A percentile compares a stretch with the other conserved stretches of the same genome.
phyloP scores from a whole-genome alignment of 2,329 filamentous ascomycete species.

The Colletotrichum eremochloae region DNA sequence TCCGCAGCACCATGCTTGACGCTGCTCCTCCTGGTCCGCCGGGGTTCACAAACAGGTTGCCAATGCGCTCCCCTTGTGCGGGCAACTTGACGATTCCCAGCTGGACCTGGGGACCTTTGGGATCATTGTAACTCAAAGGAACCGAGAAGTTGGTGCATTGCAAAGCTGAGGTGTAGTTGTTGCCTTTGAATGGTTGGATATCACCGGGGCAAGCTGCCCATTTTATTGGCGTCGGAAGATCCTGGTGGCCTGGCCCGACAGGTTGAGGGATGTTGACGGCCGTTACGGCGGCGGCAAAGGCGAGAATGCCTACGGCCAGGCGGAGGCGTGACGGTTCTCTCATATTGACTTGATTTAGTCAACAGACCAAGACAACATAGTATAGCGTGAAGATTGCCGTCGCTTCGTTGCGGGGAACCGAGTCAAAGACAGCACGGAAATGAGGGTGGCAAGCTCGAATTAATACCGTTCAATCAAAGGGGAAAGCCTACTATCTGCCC shows the following conservation, averaged over 20 bases:
- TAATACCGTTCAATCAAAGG: neutral
- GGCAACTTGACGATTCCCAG: constrained; percentile 32
- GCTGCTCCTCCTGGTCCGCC: constrained; percentile 34
- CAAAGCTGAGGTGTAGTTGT: constrained; percentile 11
- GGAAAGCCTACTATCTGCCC: no score
- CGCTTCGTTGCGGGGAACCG: no score
- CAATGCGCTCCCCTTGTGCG: constrained; percentile 16
- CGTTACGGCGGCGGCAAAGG: neutral
- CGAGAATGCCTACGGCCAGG: neutral
- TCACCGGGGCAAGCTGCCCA: constrained; percentile 30
- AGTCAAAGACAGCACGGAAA: no score
- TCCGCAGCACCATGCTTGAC: constrained; percentile 29
- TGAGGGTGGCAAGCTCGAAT: neutral
- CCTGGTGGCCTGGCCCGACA: constrained; percentile 3
- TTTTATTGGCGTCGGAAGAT: neutral
- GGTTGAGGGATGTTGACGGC: constrained; percentile 25
- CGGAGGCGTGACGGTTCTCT: neutral
- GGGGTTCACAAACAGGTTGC: constrained; percentile 37
- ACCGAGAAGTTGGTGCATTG: constrained; percentile 36
- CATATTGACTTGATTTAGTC: neutral
- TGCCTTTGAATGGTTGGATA: constrained; percentile 16
- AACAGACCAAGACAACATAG: neutral
- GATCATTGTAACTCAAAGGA: constrained; percentile 16
- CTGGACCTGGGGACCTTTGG: neutral
- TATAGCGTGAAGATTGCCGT: neutral